A percentile compares a stretch with the other conserved stretches of the same genome.
These are phyloP conservation scores for Rubroboletus pulcherrimus DNA, from an alignment of 768 basidiomycete genomes.

Conservation along the genomic window DNA sequence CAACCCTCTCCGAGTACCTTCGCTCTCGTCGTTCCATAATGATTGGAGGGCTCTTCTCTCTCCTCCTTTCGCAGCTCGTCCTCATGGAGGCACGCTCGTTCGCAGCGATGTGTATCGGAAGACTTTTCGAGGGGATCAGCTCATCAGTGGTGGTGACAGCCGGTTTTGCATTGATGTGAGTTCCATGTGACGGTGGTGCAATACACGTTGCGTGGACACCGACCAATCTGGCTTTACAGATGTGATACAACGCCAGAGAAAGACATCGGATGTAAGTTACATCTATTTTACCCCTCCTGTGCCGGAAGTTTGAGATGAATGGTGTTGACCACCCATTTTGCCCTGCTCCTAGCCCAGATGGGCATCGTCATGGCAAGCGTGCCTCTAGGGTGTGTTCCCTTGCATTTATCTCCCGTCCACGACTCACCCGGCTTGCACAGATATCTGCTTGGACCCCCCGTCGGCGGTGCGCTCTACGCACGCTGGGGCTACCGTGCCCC, in stretches of 20 bases:
- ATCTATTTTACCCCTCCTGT: neutral
- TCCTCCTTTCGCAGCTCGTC: neutral
- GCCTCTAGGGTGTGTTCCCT: neutral
- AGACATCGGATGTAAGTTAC: neutral
- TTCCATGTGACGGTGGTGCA: neutral
- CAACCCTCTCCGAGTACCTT: neutral
- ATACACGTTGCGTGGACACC: neutral
- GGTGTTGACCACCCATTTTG: neutral
- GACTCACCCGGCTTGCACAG: neutral
- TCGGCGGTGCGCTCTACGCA: neutral
- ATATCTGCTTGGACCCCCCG: neutral
- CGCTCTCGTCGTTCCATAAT: neutral
- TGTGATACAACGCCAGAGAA: neutral
- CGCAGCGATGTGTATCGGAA: neutral
- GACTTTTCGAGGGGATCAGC: neutral
- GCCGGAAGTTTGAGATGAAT: neutral
- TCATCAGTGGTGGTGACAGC: neutral
- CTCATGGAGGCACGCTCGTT: neutral
- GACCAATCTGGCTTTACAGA: neutral
- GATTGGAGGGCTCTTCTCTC: neutral
- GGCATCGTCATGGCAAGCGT: neutral
- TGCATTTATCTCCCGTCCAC: neutral
- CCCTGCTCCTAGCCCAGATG: neutral
- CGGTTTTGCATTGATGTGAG: neutral
- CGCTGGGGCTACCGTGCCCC: neutral